Conservation (phyloP, 176 grass and related monocot species). For the Avena sativa region DNA sequence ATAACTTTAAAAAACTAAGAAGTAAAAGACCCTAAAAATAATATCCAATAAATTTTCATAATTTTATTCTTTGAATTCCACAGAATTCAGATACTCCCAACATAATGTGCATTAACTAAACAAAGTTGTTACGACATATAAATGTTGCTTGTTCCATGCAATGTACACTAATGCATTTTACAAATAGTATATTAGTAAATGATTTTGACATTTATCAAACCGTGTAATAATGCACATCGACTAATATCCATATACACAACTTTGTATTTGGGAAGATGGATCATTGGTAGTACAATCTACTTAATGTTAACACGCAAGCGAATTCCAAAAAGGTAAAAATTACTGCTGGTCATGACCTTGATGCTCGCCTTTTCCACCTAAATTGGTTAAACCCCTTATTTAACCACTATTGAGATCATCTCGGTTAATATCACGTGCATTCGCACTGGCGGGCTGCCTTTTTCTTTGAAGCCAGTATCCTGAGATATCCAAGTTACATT, state of each 20-base stretch:
- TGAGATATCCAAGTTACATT: too few relatives aligned
- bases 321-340: neutral
- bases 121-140: neutral
- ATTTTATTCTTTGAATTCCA: neutral
- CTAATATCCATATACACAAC: too few relatives aligned
- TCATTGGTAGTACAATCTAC: constrained; percentile 11
- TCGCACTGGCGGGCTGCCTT: neutral
- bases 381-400: neutral
- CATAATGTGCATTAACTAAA: neutral
- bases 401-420: neutral
- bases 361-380: neutral
- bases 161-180: neutral
- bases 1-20: neutral
- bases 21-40: neutral
- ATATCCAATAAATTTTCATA: neutral
- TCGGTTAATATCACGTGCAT: neutral
- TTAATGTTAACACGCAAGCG: neutral
- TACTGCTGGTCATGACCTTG: neutral
- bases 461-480: neutral
- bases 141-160: neutral
- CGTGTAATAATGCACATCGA: neutral
- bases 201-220: neutral
- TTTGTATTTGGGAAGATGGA: neutral
- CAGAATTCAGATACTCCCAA: neutral
- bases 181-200: neutral